These are phyloP conservation scores for Diphasiastrum complanatum DNA, from an alignment of 83 land plant species.

Conservation along the genomic window DNA sequence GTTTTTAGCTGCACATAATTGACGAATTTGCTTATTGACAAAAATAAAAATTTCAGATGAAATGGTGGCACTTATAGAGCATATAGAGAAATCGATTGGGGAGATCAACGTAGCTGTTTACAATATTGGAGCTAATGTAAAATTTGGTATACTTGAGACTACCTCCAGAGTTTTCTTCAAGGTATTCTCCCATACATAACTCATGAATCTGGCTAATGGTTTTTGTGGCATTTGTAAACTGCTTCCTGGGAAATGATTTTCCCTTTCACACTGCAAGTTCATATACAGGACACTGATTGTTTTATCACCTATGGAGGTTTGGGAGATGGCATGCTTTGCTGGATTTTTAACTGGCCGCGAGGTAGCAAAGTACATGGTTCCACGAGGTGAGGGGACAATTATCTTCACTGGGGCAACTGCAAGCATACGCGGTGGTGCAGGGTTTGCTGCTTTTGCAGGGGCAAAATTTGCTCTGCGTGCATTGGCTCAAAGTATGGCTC, in stretches of 20 bases:
- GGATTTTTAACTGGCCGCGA: constrained; percentile 20
- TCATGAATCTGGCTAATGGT: too few species aligned
- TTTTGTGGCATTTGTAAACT: too few species aligned
- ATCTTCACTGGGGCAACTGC: constrained; percentile 28
- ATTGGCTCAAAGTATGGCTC: constrained; percentile 23
- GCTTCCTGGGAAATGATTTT: too few species aligned
- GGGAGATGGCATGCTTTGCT: constrained; percentile 23
- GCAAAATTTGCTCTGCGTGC: constrained; percentile 17
- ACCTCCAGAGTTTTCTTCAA: constrained; percentile 16
- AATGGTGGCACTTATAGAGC: constrained; percentile 23
- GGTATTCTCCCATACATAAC: too few species aligned
- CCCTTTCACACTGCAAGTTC: too few species aligned
- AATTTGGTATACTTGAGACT: constrained; percentile 12
- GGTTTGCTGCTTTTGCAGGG: constrained; percentile 19
- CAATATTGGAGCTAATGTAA: constrained; percentile 21
- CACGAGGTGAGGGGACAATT: constrained; percentile 16
- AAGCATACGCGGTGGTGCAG: constrained; percentile 17
- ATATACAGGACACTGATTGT: too few species aligned
- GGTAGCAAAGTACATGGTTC: constrained; percentile 20
- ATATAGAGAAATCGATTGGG: constrained; percentile 13
- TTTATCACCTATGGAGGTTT: too few species aligned
- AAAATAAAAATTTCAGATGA: constrained; percentile 12
- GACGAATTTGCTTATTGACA: background rate
- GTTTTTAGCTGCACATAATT: background rate
- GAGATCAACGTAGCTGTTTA: constrained; percentile 14